phyloP scores from a whole-genome alignment of 371 early-diverging fungal species.

The Capniomyces stellatus region DNA sequence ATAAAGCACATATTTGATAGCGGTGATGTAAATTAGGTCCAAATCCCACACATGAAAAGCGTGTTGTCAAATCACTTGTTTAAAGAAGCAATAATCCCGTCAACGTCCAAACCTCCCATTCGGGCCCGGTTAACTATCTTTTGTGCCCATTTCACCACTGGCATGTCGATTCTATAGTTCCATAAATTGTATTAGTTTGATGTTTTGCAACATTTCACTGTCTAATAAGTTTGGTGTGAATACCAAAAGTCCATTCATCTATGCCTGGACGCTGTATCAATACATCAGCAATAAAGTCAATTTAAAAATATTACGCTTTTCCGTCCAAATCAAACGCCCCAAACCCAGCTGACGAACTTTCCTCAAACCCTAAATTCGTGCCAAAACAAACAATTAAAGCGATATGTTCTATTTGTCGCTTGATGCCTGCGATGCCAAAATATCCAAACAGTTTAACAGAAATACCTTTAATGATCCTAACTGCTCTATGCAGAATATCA shows the following conservation, averaged over 20 bases:
- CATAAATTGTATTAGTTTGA: neutral
- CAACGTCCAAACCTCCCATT: neutral
- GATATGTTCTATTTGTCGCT: neutral
- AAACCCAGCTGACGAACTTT: conserved; percentile 39
- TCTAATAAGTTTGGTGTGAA: too few species aligned
- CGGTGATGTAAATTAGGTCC: too few species aligned
- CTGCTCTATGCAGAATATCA: conserved; percentile 20
- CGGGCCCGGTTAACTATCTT: conserved; percentile 16
- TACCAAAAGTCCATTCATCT: neutral
- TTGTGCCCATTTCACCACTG: conserved; percentile 37
- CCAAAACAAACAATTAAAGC: conserved; percentile 33
- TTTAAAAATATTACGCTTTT: conserved; percentile 31
- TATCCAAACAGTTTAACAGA: neutral
- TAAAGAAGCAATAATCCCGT: neutral
- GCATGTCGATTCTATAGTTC: conserved; percentile 28
- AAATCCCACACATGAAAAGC: too few species aligned
- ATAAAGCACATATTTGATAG: too few species aligned
- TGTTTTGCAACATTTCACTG: too few species aligned
- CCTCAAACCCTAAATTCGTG: conserved; percentile 30
- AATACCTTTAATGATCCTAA: conserved; percentile 20
- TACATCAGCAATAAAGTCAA: conserved; percentile 16
- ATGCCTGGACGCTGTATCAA: neutral
- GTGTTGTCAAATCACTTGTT: too few species aligned
- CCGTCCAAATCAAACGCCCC: conserved; percentile 85
- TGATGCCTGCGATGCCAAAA: neutral